A percentile compares a stretch with the other conserved stretches of the same genome.
phyloP scores from a whole-genome alignment of 768 basidiomycete species.

The Pulveroboletus sp. region DNA sequence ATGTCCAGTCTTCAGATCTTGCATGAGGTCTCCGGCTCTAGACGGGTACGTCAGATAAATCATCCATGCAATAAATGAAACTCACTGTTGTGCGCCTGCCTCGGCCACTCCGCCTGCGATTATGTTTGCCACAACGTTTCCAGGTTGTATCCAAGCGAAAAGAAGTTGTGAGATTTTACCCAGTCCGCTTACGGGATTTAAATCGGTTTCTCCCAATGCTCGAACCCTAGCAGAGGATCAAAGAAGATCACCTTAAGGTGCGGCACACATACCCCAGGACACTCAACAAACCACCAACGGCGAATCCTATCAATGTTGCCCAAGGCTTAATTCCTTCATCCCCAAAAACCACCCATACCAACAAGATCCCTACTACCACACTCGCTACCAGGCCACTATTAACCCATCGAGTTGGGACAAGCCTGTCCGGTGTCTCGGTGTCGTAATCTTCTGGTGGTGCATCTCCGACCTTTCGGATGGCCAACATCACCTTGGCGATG shows the following conservation, averaged over 20 bases:
- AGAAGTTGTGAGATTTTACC: slow-evolving; percentile 94
- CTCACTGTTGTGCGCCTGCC: slow-evolving; percentile 89
- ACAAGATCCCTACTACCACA: slow-evolving; percentile 60
- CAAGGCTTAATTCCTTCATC: slow-evolving; percentile 89
- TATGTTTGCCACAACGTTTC: slow-evolving; percentile 95
- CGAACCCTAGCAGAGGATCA: slow-evolving; percentile 56
- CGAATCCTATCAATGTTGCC: slow-evolving; percentile 85
- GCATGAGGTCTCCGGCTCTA: slow-evolving; percentile 97
- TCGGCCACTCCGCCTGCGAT: slow-evolving; percentile 97
- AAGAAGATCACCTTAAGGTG: background rate
- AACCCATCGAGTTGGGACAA: slow-evolving; percentile 82
- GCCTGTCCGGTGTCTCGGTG: slow-evolving; percentile 69
- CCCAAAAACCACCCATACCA: slow-evolving; percentile 90
- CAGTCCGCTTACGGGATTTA: slow-evolving; percentile 88
- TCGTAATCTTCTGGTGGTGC: slow-evolving; percentile 45
- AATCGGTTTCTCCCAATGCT: slow-evolving; percentile 92
- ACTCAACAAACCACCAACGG: slow-evolving; percentile 78
- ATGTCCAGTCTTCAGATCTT: slow-evolving; percentile 96
- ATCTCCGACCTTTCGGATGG: slow-evolving; percentile 23
- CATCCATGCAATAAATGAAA: background rate
- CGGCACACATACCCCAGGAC: slow-evolving; percentile 67
- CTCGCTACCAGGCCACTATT: slow-evolving; percentile 57
- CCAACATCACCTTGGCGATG: slow-evolving; percentile 31
- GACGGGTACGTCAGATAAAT: background rate
- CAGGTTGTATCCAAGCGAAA: slow-evolving; percentile 92